Conservation (phyloP, 306 rosid species). For the Castanea mollissima region DNA sequence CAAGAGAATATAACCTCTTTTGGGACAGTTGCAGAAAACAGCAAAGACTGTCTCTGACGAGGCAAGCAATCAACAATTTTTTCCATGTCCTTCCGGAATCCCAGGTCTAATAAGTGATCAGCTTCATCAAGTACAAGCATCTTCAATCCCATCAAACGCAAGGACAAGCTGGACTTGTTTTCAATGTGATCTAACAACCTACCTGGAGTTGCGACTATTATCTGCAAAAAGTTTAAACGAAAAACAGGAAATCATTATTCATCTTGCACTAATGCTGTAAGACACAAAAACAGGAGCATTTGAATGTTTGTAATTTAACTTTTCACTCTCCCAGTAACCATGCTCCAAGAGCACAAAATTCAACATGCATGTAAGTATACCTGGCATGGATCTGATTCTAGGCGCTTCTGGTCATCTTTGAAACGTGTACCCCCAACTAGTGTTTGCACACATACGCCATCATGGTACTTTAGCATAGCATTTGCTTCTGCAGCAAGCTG, state of each 20-base stretch:
- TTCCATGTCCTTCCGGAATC: slow-evolving; percentile 89
- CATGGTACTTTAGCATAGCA: slow-evolving; percentile 72
- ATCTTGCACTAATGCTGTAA: not conserved
- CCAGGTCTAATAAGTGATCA: slow-evolving; percentile 82
- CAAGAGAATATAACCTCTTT: slow-evolving; percentile 62
- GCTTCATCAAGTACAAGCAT: slow-evolving; percentile 96
- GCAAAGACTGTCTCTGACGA: slow-evolving; percentile 75
- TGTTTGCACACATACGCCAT: slow-evolving; percentile 79
- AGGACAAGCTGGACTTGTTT: slow-evolving; percentile 77
- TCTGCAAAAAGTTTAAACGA: slow-evolving; percentile 44
- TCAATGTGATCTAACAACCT: slow-evolving; percentile 93
- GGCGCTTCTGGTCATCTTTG: slow-evolving; percentile 80
- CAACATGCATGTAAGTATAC: slow-evolving; percentile 35
- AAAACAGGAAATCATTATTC: slow-evolving; percentile 13
- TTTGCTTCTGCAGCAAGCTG: slow-evolving; percentile 86
- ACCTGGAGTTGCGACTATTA: slow-evolving; percentile 94
- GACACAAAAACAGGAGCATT: slow-evolving; percentile 10
- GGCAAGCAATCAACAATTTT: slow-evolving; percentile 94
- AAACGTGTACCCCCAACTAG: slow-evolving; percentile 88
- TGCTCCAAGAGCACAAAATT: slow-evolving; percentile 11
- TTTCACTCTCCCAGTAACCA: slow-evolving; percentile 3
- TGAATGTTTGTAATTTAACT: not conserved
- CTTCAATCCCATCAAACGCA: slow-evolving; percentile 75
- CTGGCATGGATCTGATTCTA: slow-evolving; percentile 90
- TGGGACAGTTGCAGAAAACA: slow-evolving; percentile 88